Evolutionary conservation across 371 early-diverging fungal species (phyloP).

Genomic region (Rhizopus stolonifer): DNA sequence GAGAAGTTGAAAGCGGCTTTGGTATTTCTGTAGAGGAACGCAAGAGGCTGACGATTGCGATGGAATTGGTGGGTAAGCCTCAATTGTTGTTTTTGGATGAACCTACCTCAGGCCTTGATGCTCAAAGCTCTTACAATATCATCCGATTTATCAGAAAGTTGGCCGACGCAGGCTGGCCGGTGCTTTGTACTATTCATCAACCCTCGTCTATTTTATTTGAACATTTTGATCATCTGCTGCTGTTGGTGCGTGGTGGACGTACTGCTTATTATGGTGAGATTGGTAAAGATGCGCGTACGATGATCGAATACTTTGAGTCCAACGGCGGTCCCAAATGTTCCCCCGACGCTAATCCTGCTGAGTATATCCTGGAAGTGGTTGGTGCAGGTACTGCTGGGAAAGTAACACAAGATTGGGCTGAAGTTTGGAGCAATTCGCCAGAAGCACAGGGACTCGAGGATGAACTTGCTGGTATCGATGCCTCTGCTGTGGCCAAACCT

Average conservation of each 20-base stretch:
- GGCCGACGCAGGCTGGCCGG: constrained; percentile 56
- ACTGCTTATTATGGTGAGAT: constrained; percentile 60
- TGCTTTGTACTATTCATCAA: constrained; percentile 68
- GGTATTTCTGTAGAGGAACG: constrained; percentile 65
- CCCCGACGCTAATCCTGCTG: constrained; percentile 44
- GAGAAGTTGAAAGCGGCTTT: constrained; percentile 35
- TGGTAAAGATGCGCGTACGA: constrained; percentile 45
- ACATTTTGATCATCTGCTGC: constrained; percentile 63
- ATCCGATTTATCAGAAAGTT: constrained; percentile 60
- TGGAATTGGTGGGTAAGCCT: constrained; percentile 73
- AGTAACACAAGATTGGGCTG: constrained; percentile 48
- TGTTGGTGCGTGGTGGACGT: constrained; percentile 68
- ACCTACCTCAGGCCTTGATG: constrained; percentile 73
- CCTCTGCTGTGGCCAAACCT: constrained; percentile 3
- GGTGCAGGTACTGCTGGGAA: constrained; percentile 50
- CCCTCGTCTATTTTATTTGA: constrained; percentile 63
- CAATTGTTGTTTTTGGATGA: constrained; percentile 78
- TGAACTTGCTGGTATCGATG: constrained; percentile 20
- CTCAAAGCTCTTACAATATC: constrained; percentile 70
- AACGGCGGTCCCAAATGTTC: constrained; percentile 49
- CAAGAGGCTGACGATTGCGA: constrained; percentile 64
- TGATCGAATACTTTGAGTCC: constrained; percentile 55
- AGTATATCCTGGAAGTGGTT: constrained; percentile 44
- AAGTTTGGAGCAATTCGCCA: constrained; percentile 41
- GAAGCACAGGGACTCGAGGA: constrained; percentile 22